Percentiles rank a stretch among this genome's conserved stretches.
Conservation (phyloP, 306 rosid species). For the Cucumis cinereus region DNA sequence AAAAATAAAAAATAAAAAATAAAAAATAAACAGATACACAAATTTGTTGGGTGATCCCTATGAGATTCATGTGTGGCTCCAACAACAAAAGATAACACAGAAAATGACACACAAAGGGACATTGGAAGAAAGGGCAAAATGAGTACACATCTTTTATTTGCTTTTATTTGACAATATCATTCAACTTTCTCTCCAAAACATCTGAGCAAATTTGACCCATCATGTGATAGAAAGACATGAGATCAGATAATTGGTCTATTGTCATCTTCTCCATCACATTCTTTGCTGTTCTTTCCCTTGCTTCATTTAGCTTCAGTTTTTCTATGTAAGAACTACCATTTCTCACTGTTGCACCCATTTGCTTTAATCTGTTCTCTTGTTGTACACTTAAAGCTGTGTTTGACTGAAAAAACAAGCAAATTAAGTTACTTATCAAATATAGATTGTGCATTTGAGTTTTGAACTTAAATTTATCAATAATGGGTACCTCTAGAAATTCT, state of each 20-base stretch:
- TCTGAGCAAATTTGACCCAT: constrained; percentile 78
- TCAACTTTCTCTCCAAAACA: constrained; percentile 51
- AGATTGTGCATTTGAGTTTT: not conserved
- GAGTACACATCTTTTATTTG: not conserved
- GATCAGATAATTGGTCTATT: constrained; percentile 57
- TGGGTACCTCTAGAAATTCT: constrained; percentile 60
- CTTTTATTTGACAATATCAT: constrained; percentile 13
- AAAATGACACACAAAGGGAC: not conserved
- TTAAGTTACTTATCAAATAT: not conserved
- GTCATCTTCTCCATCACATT: constrained; percentile 71
- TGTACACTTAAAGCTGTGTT: constrained; percentile 70
- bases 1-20: not conserved
- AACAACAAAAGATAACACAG: not conserved
- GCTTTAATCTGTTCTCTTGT: constrained; percentile 79
- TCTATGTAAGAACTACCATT: constrained; percentile 59
- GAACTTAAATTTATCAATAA: not conserved
- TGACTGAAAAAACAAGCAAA: constrained; percentile 29
- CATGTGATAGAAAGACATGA: constrained; percentile 63
- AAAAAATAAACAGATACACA: not conserved
- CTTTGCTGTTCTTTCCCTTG: constrained; percentile 52
- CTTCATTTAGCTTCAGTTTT: constrained; percentile 50
- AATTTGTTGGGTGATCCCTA: not conserved
- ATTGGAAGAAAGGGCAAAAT: not conserved
- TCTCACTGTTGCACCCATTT: constrained; percentile 96
- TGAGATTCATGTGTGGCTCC: not conserved